phyloP scores from a whole-genome alignment of 345 rosid species.

The Bruguiera parviflora region DNA sequence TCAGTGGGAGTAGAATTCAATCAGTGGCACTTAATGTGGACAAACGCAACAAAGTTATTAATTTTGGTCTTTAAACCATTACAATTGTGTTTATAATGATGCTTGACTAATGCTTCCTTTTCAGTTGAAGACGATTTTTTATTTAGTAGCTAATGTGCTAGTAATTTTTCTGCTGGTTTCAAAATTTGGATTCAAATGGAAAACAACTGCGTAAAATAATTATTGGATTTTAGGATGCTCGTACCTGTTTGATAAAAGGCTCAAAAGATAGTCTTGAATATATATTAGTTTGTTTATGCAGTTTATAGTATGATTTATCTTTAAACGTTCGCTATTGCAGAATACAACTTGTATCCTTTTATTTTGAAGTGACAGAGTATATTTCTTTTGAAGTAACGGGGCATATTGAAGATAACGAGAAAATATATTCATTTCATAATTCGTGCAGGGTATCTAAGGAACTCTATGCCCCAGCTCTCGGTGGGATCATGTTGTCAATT shows the following conservation, averaged over 20 bases:
- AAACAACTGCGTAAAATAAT: neutral
- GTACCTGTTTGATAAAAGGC: slow-evolving; percentile 17
- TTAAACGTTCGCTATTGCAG: neutral
- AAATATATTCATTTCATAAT: slow-evolving; percentile 4
- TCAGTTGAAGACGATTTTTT: too few relatives aligned
- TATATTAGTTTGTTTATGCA: neutral
- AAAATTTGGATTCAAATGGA: neutral
- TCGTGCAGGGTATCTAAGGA: slow-evolving; percentile 86
- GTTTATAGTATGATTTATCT: neutral
- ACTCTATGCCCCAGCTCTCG: slow-evolving; percentile 92
- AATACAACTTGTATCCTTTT: neutral
- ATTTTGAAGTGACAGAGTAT: neutral
- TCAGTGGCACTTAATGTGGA: too few relatives aligned
- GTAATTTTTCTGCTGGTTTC: neutral
- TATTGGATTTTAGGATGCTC: neutral
- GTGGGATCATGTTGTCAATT: slow-evolving; percentile 92
- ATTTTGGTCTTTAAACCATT: too few relatives aligned
- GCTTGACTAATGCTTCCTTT: too few relatives aligned
- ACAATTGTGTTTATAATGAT: too few relatives aligned
- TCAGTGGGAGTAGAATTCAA: neutral
- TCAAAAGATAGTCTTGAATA: slow-evolving; percentile 8
- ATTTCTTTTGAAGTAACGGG: neutral
- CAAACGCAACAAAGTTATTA: too few relatives aligned
- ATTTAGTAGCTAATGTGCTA: too few relatives aligned
- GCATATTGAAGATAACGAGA: neutral